Base-by-base conservation (phyloP, 2,329 filamentous ascomycete species). In the Thermoascus crustaceus region DNA sequence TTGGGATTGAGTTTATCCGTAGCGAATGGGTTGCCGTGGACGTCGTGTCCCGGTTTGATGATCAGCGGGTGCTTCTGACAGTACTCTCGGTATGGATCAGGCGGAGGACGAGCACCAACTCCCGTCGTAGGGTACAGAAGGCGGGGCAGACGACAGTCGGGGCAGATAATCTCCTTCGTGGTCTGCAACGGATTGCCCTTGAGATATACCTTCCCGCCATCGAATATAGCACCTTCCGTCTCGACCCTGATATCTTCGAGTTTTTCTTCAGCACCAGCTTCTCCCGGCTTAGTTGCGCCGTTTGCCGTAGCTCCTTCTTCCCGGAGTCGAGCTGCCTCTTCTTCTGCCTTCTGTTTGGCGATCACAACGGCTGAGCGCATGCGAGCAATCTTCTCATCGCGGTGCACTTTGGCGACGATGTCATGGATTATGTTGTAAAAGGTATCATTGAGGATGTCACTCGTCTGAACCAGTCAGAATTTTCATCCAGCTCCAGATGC, bases 381-480 rank as follows among this genome's bases (percentile, higher is more conserved):
- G 38, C 75, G 70, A 26, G 75, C 67, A 41, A 72, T 60, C 58
- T 78, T 78, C 54, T 79, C 75, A 38, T 73, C 65, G 42, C 73
- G 73, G 50, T 80, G 76, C 20, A 69, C 70, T 43, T 72, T 67
- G 19, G 75, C 62, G 35, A 76, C 70, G 16, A 75, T 68, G 46
- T 74, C 71, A 54, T 77, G 71, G 45, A 79, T 70, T 46, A 78
- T 73, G 48, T 72, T 76, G 48, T 73, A 67, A 27, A 80, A 63
- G 14, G 68, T 68, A 41, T 75, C 71, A 40, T 78, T 72, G 46
- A 79, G 58, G 35, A 79, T 69, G 23, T 64, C 61, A 35, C 60
- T 57, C 23, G 63, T 60, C 60, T 63, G 39, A 17, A 13, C 22
- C 16, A 24, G 35, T 55, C 37, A 50, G 44, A 34, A 34, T 11